A percentile compares a stretch with the other conserved stretches of the same genome.
Conservation (phyloP, 805 yeast genomes). For the Candida taoyuanica region DNA sequence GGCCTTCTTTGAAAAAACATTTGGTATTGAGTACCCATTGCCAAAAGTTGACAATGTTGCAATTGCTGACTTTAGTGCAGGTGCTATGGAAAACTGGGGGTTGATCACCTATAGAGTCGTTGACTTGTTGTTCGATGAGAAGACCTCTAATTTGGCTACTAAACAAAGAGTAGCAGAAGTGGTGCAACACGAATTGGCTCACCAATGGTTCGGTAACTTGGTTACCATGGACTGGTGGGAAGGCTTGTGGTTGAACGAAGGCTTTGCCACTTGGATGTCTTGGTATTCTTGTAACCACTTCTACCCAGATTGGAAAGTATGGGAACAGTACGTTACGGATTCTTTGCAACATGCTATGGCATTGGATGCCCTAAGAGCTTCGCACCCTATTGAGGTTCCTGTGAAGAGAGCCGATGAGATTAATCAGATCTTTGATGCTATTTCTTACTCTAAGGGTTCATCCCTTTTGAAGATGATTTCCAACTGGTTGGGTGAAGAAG, state of each 20-base stretch:
- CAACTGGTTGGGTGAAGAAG: constrained; percentile 73
- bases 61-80: constrained; percentile 78
- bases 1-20: constrained; percentile 65
- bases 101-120: constrained; percentile 75
- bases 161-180: constrained; percentile 79
- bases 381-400: constrained; percentile 85
- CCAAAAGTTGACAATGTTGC: constrained; percentile 83
- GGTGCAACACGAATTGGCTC: constrained; percentile 85
- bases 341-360: constrained; percentile 69
- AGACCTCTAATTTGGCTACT: constrained; percentile 56
- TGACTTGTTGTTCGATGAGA: constrained; percentile 68
- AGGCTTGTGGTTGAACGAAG: constrained; percentile 85
- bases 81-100: constrained; percentile 90
- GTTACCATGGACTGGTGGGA: constrained; percentile 95
- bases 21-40: constrained; percentile 71
- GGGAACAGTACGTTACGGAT: constrained; percentile 78
- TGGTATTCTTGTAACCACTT: constrained; percentile 77
- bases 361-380: constrained; percentile 74
- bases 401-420: constrained; percentile 74
- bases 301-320: constrained; percentile 82
- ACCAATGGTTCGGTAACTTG: constrained; percentile 88
- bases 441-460: constrained; percentile 79
- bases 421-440: constrained; percentile 81
- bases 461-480: constrained; percentile 76
- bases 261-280: constrained; percentile 89